Evolutionary conservation across 164 flowering plant genomes (phyloP), one percentile per base, ranked within the genome.

Genomic region (Macadamia integrifolia): DNA sequence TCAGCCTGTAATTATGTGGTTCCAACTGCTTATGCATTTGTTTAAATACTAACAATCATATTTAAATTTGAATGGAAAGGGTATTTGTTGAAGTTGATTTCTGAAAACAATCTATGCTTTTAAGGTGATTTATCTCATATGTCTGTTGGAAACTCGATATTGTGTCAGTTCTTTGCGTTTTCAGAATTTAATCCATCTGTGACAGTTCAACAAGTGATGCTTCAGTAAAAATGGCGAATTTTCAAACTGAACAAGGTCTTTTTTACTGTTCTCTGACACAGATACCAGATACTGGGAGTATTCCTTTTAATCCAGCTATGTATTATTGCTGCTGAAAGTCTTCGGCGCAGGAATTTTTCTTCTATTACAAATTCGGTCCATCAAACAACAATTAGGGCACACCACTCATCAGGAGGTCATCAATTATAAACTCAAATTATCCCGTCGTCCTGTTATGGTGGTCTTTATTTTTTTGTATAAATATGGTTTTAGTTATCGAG

Each of bases 261-360:
- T 61, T 5, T 62, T 15, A 11, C 63, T 56, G 61, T 64, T 62
- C 61, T 77, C 44, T 70, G 28, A 53, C 66, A 73, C 91, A 94
- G 99, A 81, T 94, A 90, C 72, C 97, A 94, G 76, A 90, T 94
- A 67, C 82, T 92, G 67, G 99, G 99, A 18, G 83, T 94, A 29
- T 94, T 94, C 72, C 94, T 94, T 75, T 69, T 92, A 62, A 81
- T 94, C 75, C 99, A 94, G 82, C 76, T 94, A n/a, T 94, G 98
- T 69, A 84, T 94, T 56, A 72, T 94, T 79, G 90, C 90, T 77
- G 89, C 88, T 69, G 99, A 94, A 76, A 87, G 92, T 66, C 75
- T 94, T 49, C 76, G 97, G 14, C 85, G 92, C 31, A 90, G 90
- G 77, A 92, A 84, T 78, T 78, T 90, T 60, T 86, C 99, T 23